A percentile compares a stretch with the other conserved stretches of the same genome.
Conservation (phyloP, 805 yeast species). For the Metschnikowia henanensis region DNA sequence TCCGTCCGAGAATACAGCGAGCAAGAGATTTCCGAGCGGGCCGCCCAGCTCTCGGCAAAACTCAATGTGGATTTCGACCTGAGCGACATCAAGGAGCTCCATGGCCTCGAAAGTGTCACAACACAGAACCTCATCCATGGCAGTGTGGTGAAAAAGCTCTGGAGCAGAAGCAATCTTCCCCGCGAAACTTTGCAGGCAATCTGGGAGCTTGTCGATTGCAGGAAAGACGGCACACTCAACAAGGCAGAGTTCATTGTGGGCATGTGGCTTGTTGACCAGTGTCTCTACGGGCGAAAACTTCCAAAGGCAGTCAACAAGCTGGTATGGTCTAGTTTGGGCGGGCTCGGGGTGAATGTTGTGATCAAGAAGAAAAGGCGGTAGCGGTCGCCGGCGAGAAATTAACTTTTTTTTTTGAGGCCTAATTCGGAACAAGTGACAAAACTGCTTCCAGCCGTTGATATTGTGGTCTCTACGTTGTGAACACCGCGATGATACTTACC, state of each 20-base stretch:
- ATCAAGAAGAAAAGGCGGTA: slow-evolving; percentile 34
- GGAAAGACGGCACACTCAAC: slow-evolving; percentile 72
- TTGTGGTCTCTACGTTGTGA: no score
- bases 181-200: slow-evolving; percentile 54
- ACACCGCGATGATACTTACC: no score
- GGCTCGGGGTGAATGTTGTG: slow-evolving; percentile 41
- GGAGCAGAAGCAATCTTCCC: slow-evolving; percentile 78
- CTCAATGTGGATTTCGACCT: slow-evolving; percentile 22
- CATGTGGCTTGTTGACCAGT: slow-evolving; percentile 96
- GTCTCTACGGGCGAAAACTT: slow-evolving; percentile 88
- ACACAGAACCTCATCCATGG: slow-evolving; percentile 48
- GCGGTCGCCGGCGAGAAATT: no score
- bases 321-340: slow-evolving; percentile 80
- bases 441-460: no score
- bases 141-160: slow-evolving; percentile 69
- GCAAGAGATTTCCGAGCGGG: slow-evolving; percentile 19
- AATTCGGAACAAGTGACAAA: no score
- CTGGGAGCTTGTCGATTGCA: slow-evolving; percentile 70
- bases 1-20: slow-evolving; percentile 17
- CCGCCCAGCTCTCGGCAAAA: slow-evolving; percentile 28
- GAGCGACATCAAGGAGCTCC: slow-evolving; percentile 29
- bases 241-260: slow-evolving; percentile 90
- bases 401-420: no score
- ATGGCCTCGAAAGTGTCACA: slow-evolving; percentile 28
- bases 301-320: slow-evolving; percentile 66